phyloP scores from a whole-genome alignment of 2,329 filamentous ascomycete species.

The Pseudogymnoascus sp. region DNA sequence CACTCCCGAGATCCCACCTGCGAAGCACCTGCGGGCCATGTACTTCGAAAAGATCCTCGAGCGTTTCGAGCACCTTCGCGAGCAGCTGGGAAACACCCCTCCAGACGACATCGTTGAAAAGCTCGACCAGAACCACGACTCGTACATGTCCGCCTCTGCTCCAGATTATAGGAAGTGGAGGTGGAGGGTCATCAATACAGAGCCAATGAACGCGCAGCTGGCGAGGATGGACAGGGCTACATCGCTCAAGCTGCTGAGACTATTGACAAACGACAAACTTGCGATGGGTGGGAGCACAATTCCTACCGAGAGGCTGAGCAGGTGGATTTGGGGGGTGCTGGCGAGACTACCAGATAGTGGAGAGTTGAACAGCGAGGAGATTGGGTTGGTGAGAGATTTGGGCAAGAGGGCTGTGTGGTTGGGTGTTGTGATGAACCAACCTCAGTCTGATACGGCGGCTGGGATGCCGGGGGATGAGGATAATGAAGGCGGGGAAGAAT shows the following conservation, averaged over 20 bases:
- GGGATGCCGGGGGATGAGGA: constrained; percentile 34
- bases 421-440: constrained; percentile 30
- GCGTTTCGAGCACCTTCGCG: constrained; percentile 61
- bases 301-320: constrained; percentile 47
- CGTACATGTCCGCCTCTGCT: constrained; percentile 43
- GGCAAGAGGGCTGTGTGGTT: constrained; percentile 65
- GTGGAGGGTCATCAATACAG: constrained; percentile 42
- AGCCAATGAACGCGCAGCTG: constrained; percentile 54
- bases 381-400: constrained; percentile 70
- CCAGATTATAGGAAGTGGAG: constrained; percentile 48
- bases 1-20: neutral
- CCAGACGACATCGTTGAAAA: constrained; percentile 45
- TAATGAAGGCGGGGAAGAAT: constrained; percentile 25
- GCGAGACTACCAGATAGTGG: constrained; percentile 69
- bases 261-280: constrained; percentile 34
- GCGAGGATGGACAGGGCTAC: constrained; percentile 60
- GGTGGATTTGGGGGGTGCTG: constrained; percentile 81
- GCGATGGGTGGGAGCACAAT: constrained; percentile 45
- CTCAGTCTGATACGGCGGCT: constrained; percentile 31
- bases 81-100: constrained; percentile 49
- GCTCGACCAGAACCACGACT: constrained; percentile 47
- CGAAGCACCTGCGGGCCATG: constrained; percentile 16
- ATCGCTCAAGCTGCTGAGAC: constrained; percentile 58
- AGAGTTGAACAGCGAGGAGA: constrained; percentile 67
- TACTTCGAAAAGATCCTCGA: constrained; percentile 62